Base-by-base conservation (phyloP, 1,284 basidiomycete genomes). In the Leccinum discolor region DNA sequence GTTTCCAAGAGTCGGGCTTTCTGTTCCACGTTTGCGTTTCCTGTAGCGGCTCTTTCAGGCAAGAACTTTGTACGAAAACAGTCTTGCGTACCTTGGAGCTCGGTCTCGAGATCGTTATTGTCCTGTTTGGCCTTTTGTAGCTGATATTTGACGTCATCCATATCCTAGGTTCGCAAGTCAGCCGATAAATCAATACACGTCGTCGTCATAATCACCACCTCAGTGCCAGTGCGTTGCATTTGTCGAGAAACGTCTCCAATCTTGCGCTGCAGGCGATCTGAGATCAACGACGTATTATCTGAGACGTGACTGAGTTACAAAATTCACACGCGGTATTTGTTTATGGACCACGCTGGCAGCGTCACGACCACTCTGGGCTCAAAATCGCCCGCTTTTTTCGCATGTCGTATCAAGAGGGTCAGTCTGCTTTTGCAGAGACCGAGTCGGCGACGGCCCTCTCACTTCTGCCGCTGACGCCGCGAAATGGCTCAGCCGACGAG, bases 71-170 rank as follows among this genome's bases (percentile, higher is more conserved):
- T 26, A 40, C 18, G 62, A 18, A 47, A 44, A 52, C 5, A 8
- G 44, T 21, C 18, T 40, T 44, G 12, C 65, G 14, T 74, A 90
- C 90, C 80, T 76, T 88, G 84, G 54, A 93, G 80, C 65, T 93
- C 89, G 60, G 78, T 81, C 73, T 92, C 90, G 23, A 93, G 80
- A 32, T 86, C 84, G 26, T 87, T 80, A 67, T 89, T 92, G 69
- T 91, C 87, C 63, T 86, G 83, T 77, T 91, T 93, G 74, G 86
- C 79, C 65, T 81, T 82, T 44, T 88, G 84, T n/a, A 93, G 76
- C 35, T 92, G 87, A 18, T 83, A 75, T 68, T 86, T 88, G 60
- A 93, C 84, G 59, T 89, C 89, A 18, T 88, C 85, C 85, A 93
- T 91, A 70, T 92, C 91, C 91, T 93, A 69, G 21, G 47, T 59